A percentile compares a stretch with the other conserved stretches of the same genome.
phyloP scores from a whole-genome alignment of 192 early-diverging fungal species.

The Chytriomyces sp. region DNA sequence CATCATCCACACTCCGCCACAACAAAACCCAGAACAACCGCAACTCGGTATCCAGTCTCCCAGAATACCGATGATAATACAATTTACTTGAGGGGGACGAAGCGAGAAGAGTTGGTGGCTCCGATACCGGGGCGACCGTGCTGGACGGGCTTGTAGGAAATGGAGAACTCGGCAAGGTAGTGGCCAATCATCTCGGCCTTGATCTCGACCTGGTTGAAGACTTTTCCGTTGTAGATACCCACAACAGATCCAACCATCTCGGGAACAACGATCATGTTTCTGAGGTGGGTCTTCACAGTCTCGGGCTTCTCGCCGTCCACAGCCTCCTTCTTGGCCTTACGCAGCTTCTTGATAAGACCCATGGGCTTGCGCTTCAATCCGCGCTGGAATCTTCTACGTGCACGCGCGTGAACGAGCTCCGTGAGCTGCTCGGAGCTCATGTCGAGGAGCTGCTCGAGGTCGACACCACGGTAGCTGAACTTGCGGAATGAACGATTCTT shows the following conservation, averaged over 20 bases:
- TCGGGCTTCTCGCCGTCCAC: constrained; percentile 89
- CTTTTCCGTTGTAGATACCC: constrained; percentile 99
- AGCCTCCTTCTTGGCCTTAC: constrained; percentile 94
- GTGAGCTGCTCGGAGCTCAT: constrained; percentile 88
- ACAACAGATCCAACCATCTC: constrained; percentile 98
- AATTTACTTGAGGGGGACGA: constrained; percentile 58
- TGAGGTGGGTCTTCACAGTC: constrained; percentile 96
- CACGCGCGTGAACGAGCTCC: constrained; percentile 91
- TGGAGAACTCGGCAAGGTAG: constrained; percentile 96
- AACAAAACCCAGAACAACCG: too few relatives aligned
- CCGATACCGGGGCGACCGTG: constrained; percentile 99
- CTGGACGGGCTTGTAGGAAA: constrained; percentile 98
- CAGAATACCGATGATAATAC: background rate
- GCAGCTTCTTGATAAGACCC: constrained; percentile 99
- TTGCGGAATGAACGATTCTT: constrained; percentile 97
- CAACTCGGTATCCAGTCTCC: too few relatives aligned
- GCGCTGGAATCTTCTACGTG: constrained; percentile 97
- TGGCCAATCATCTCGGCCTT: constrained; percentile 96
- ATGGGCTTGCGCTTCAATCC: constrained; percentile 99
- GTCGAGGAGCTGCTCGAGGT: constrained; percentile 96
- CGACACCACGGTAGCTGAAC: constrained; percentile 97
- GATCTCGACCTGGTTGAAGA: constrained; percentile 99
- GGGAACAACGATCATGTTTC: constrained; percentile 99
- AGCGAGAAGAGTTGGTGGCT: constrained; percentile 93
- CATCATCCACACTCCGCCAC: too few relatives aligned